A percentile compares a stretch with the other conserved stretches of the same genome.
Evolutionary conservation across 2,329 filamentous ascomycete species (phyloP).

Genomic region (Penicillium sp.): DNA sequence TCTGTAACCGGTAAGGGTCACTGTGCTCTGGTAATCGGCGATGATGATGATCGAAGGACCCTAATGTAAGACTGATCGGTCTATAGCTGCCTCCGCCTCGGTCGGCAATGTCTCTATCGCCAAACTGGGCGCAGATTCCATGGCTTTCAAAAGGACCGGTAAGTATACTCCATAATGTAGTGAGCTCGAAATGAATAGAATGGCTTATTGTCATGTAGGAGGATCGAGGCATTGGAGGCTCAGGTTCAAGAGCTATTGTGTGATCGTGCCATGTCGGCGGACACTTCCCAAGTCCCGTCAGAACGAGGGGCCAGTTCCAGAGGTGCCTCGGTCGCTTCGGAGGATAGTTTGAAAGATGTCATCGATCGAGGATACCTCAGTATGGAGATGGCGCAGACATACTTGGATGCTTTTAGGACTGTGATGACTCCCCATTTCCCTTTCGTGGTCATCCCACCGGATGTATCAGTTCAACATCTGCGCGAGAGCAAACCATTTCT

Average conservation of each 20-base stretch:
- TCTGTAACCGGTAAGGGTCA: conserved; percentile 20
- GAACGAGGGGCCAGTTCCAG: neutral
- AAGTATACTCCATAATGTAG: neutral
- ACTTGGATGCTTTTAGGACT: conserved; percentile 37
- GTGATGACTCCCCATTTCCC: conserved; percentile 45
- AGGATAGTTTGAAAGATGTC: conserved; percentile 17
- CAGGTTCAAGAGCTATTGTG: conserved; percentile 15
- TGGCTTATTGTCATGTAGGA: conserved; percentile 20
- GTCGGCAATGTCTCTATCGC: conserved; percentile 42
- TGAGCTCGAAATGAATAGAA: neutral
- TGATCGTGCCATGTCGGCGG: neutral
- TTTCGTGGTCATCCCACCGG: conserved; percentile 38
- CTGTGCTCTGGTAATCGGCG: neutral
- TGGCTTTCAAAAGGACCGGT: conserved; percentile 42
- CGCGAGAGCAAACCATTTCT: conserved; percentile 39
- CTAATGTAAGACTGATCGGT: neutral
- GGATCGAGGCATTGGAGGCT: conserved; percentile 43
- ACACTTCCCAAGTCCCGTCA: neutral
- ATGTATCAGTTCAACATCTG: conserved; percentile 30
- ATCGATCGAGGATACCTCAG: conserved; percentile 21
- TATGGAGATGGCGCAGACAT: conserved; percentile 22
- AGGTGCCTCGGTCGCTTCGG: neutral
- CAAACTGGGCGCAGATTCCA: conserved; percentile 39
- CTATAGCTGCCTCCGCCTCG: conserved; percentile 39
- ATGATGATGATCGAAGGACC: neutral